Evolutionary conservation across 805 yeast genomes (phyloP).

Genomic region (Wickerhamomyces chambardii): DNA sequence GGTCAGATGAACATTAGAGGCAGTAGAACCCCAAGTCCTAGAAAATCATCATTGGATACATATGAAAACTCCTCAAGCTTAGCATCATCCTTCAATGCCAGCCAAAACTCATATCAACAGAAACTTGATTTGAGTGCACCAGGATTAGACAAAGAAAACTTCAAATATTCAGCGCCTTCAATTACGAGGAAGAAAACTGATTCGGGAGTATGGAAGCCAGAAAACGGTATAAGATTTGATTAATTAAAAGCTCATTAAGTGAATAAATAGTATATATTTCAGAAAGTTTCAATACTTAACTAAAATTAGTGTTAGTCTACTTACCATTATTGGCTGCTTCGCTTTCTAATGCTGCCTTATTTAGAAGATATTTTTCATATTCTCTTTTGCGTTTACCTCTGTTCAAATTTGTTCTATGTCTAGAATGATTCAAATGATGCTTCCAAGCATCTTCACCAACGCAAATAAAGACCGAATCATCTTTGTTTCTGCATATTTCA

Average conservation of each 20-base stretch:
- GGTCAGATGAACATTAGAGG: conserved; percentile 22
- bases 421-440: conserved; percentile 56
- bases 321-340: too few species aligned
- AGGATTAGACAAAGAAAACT: too few species aligned
- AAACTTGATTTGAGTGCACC: too few species aligned
- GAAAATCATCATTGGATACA: not conserved
- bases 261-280: too few species aligned
- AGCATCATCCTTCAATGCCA: too few species aligned
- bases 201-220: conserved; percentile 20
- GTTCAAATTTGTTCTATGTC: conserved; percentile 50
- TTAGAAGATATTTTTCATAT: conserved; percentile 37
- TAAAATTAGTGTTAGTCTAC: too few species aligned
- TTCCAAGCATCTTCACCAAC: conserved; percentile 71
- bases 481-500: conserved; percentile 48
- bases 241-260: too few species aligned
- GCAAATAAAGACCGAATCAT: conserved; percentile 47
- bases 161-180: too few species aligned
- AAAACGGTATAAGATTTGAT: conserved; percentile 16
- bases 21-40: too few species aligned
- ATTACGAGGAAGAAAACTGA: conserved; percentile 11
- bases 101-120: too few species aligned
- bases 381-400: conserved; percentile 41
- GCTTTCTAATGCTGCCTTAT: conserved; percentile 9
- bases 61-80: too few species aligned
- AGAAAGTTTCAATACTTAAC: too few species aligned